Base-by-base conservation (phyloP, 1,284 basidiomycete species). In the Pseudozyma thailandica region DNA sequence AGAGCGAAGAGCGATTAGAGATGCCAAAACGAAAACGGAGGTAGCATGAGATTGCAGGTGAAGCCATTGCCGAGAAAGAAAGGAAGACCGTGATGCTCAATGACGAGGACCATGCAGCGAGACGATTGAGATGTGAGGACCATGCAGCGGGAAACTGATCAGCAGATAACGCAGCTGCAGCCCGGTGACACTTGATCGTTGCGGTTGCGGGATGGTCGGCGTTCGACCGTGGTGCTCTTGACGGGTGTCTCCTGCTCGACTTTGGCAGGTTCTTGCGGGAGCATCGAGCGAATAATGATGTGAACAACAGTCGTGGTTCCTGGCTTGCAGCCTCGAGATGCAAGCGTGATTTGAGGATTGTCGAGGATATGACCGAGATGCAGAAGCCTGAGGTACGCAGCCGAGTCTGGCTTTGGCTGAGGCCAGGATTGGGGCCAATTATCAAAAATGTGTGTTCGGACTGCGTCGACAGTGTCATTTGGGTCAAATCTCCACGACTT, bases 341-440 rank as follows among this genome's bases (percentile, higher is more conserved):
- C 66, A 12, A 70, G 60, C 4, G 59, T 63, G 16, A 54, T 50
- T 2, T 50, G 12, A 18, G 66, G 56, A 15, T 47, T 30, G 31
- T 70, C 66, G 23, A 70, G 51, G 15, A 70, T 64, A 45, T 70
- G 66, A n/a, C 66, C 66, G 27, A 70, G 60, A 35, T 70, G 66
- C 3, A 70, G 49, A 8, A 70, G 38, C 39, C 66, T 48, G 16
- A 70, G 23, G 35, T 62, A 60, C 16, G 51, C 48, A 13, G 50
- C 47, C 13, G 66, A 70, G 12, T 58, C 60, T 8, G 66, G 66
- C 30, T 43, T 58, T 15, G 66, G 66, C 37, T 70, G 66, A 1
- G 60, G 66, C 66, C 66, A 70, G 3, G 53, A 43, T 8, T 51
- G 33, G 20, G 66, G 66, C 66, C 66, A 70, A n/a, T 70, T 26